Evolutionary conservation across 148 eudicot genomes (phyloP).

Genomic region (Nepenthes gracilis): DNA sequence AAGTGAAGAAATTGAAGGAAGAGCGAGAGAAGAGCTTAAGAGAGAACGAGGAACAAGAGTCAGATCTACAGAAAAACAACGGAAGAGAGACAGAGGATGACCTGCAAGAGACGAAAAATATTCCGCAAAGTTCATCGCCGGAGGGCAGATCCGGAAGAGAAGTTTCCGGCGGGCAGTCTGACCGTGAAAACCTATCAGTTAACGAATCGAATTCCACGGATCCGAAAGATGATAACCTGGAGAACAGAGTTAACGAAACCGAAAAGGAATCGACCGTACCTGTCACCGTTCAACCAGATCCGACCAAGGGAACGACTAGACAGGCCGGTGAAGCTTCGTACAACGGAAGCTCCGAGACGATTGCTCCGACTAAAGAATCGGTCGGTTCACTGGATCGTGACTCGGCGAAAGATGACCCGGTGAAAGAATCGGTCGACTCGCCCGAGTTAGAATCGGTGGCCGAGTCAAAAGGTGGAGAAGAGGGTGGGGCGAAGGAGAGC

Average conservation of each 20-base stretch:
- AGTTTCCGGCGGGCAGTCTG: conserved; percentile 7
- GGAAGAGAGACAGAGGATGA: conserved; percentile 8
- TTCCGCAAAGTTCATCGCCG: conserved; percentile 9
- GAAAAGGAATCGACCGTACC: neutral
- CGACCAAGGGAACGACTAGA: conserved; percentile 4
- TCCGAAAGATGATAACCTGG: conserved; percentile 7
- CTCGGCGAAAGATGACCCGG: conserved; percentile 16
- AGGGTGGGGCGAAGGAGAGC: conserved; percentile 15
- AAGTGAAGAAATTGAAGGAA: conserved; percentile 56
- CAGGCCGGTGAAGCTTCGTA: conserved; percentile 29
- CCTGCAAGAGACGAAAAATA: conserved; percentile 4
- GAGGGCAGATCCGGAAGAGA: conserved; percentile 1
- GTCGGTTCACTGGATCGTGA: conserved; percentile 5
- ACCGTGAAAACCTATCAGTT: conserved; percentile 14
- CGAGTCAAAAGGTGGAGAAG: conserved; percentile 29
- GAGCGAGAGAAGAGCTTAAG: conserved; percentile 28
- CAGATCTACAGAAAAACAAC: conserved; percentile 14
- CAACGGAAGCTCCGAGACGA: conserved; percentile 41
- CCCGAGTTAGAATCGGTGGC: conserved; percentile 34
- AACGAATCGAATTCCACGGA: conserved; percentile 25
- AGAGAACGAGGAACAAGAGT: conserved; percentile 2
- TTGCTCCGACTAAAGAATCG: conserved; percentile 10
- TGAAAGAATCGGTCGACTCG: conserved; percentile 14
- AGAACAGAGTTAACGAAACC: conserved; percentile 4
- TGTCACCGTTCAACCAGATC: conserved; percentile 6